Conservation (phyloP, 164 flowering plant species). For the Macadamia integrifolia region DNA sequence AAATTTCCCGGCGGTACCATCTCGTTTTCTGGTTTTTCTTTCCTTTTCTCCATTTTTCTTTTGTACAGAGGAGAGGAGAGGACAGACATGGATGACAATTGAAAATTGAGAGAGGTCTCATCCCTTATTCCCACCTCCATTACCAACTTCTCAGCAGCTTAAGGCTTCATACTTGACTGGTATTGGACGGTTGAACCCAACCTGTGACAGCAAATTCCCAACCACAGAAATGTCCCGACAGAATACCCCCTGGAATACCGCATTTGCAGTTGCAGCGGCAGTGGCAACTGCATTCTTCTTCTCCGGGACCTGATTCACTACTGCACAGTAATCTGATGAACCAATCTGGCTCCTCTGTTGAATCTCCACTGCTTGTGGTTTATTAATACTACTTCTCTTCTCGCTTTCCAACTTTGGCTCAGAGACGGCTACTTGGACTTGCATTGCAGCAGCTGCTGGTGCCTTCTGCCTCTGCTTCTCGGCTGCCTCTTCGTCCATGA, state of each 20-base stretch:
- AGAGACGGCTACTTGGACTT: slow-evolving; percentile 9
- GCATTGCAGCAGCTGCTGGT: slow-evolving; percentile 34
- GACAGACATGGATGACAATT: not conserved
- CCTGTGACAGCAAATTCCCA: slow-evolving; percentile 66
- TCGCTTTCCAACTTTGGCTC: slow-evolving; percentile 4
- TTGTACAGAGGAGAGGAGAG: not conserved
- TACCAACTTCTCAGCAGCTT: slow-evolving; percentile 47
- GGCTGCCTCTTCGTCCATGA: slow-evolving; percentile 68
- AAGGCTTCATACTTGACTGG: slow-evolving; percentile 82
- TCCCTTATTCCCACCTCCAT: not conserved
- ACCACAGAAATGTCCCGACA: slow-evolving; percentile 83
- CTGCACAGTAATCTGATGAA: not conserved
- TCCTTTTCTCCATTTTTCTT: not conserved
- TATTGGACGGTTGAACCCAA: slow-evolving; percentile 61
- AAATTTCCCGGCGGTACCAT: slow-evolving; percentile 37
- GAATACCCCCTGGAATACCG: slow-evolving; percentile 73
- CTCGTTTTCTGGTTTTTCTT: slow-evolving; percentile 22
- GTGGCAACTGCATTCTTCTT: not conserved
- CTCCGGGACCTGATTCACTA: slow-evolving; percentile 7
- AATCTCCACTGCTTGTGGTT: not conserved
- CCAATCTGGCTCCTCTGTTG: not conserved
- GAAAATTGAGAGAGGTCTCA: not conserved
- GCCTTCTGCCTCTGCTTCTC: slow-evolving; percentile 57
- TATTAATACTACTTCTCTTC: not conserved
- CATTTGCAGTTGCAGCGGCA: slow-evolving; percentile 8